A percentile compares a stretch with the other conserved stretches of the same genome.
Conservation (phyloP, 2,329 filamentous ascomycete genomes). For the Botrytis aclada region DNA sequence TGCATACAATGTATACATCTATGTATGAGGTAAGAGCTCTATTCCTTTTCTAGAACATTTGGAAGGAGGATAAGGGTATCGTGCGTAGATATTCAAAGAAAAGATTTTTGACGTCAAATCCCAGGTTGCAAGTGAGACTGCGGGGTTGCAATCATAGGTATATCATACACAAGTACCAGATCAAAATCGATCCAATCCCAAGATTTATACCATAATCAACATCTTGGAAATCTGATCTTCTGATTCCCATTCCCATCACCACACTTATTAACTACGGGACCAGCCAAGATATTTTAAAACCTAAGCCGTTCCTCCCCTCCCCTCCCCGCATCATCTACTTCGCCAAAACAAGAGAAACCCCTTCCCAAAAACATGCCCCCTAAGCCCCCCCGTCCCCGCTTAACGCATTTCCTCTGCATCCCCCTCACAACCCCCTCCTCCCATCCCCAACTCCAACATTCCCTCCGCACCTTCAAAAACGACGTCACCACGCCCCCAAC, state of each 20-base stretch:
- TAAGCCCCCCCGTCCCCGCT: slow-evolving; percentile 38
- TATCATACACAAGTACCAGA: background rate
- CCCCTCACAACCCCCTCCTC: slow-evolving; percentile 64
- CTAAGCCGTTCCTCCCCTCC: background rate
- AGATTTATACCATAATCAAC: background rate
- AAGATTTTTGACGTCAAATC: background rate
- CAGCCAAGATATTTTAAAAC: background rate
- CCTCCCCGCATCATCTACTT: background rate
- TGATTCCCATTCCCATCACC: background rate
- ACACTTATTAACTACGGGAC: background rate
- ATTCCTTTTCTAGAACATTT: background rate
- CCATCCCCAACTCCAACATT: slow-evolving; percentile 59
- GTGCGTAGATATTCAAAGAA: background rate
- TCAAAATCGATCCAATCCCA: background rate
- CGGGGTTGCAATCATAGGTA: background rate
- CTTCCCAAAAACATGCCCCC: slow-evolving; percentile 20
- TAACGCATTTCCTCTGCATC: slow-evolving; percentile 75
- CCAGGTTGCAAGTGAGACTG: background rate
- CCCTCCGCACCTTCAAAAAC: slow-evolving; percentile 40
- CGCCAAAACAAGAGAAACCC: background rate
- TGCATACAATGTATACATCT: no score
- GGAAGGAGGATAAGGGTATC: background rate
- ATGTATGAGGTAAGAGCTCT: background rate
- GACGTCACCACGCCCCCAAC: background rate
- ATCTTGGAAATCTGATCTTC: background rate